phyloP scores from a whole-genome alignment of 164 flowering plant genomes.

The Platanus orientalis region DNA sequence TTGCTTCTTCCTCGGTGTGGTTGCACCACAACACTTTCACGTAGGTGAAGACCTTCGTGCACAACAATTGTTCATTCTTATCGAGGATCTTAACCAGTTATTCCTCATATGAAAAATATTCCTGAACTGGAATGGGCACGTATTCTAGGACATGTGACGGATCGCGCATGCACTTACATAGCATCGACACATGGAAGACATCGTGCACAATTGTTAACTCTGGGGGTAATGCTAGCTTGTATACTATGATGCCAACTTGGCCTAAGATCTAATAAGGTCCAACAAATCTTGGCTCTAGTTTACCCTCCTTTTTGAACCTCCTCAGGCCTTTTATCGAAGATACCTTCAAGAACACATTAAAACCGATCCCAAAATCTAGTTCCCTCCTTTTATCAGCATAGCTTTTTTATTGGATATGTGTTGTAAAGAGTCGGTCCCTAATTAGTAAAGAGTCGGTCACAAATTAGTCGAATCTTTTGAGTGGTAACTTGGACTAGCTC shows the following conservation, averaged over 20 bases:
- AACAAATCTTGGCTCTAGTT: conserved; percentile 2
- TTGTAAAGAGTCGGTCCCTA: neutral
- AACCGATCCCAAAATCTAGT: neutral
- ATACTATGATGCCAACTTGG: neutral
- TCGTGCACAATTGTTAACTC: neutral
- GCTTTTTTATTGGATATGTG: neutral
- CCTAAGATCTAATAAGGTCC: neutral
- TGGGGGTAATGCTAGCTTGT: neutral
- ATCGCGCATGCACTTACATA: neutral
- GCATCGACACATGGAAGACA: conserved; percentile 7
- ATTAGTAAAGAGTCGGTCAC: too few species aligned
- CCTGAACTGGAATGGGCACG: neutral
- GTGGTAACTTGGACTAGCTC: neutral
- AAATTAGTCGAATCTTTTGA: neutral
- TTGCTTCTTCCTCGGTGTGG: too few species aligned
- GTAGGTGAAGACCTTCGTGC: too few species aligned
- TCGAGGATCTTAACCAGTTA: neutral
- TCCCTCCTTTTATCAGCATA: too few species aligned
- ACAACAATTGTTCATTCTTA: too few species aligned
- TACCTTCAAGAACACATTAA: conserved; percentile 1
- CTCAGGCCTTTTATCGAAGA: neutral
- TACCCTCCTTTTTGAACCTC: neutral
- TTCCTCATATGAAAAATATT: neutral
- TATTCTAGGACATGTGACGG: neutral
- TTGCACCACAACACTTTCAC: too few species aligned